Evolutionary conservation across 2,329 filamentous ascomycete species (phyloP).

Genomic region (Coleophoma cylindrospora): DNA sequence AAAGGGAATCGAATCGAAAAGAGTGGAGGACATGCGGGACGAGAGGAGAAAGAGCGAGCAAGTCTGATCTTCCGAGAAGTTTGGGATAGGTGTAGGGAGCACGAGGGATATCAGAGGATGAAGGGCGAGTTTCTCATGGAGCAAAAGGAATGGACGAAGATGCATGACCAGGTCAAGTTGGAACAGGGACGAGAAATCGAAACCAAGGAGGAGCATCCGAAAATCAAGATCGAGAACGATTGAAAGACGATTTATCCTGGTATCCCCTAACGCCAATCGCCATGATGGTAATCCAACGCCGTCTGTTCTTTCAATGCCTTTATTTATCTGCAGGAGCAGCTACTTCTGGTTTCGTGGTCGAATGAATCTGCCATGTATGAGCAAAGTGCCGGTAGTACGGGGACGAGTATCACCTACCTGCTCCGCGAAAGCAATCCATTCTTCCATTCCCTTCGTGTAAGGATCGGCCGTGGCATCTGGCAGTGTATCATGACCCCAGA

Average conservation of each 20-base stretch:
- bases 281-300: not conserved
- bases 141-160: conserved; percentile 26
- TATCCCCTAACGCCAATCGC: conserved; percentile 7
- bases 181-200: not conserved
- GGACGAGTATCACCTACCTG: conserved; percentile 39
- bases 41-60: conserved; percentile 43
- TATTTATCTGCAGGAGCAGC: not conserved
- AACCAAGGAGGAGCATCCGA: not conserved
- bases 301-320: not conserved
- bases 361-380: conserved; percentile 8
- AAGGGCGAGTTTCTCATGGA: conserved; percentile 42
- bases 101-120: conserved; percentile 36
- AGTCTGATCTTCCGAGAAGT: conserved; percentile 42
- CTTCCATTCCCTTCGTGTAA: conserved; percentile 69
- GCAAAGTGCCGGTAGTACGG: not conserved
- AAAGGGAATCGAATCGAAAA: conserved; percentile 25
- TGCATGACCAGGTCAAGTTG: not conserved
- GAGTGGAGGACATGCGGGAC: conserved; percentile 37
- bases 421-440: conserved; percentile 74
- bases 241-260: conserved; percentile 3
- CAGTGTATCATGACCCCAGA: conserved; percentile 78
- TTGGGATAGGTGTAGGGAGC: conserved; percentile 40
- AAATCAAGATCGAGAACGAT: not conserved
- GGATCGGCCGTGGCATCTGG: conserved; percentile 59
- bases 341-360: conserved; percentile 6